Percentiles rank a stretch among this genome's conserved stretches.
phyloP scores from a whole-genome alignment of 768 basidiomycete species.

The Auricularia heimuer region DNA sequence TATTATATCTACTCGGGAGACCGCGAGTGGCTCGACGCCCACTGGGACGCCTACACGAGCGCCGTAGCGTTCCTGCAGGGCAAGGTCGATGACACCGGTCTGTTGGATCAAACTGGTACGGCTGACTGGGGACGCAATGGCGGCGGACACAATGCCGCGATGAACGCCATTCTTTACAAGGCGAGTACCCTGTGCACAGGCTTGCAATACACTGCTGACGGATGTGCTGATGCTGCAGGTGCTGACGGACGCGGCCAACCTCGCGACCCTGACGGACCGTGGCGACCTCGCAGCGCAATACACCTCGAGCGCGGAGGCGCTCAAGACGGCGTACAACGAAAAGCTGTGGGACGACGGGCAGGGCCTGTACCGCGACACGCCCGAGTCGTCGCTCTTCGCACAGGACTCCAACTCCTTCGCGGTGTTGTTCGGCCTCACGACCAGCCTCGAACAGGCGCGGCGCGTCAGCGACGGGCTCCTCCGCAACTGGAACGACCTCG shows the following conservation, averaged over 20 bases:
- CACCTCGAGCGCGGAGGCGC: conserved; percentile 35
- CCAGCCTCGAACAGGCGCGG: conserved; percentile 26
- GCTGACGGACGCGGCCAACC: conserved; percentile 35
- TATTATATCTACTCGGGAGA: conserved; percentile 50
- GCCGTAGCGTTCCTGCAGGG: conserved; percentile 44
- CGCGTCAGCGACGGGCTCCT: conserved; percentile 37
- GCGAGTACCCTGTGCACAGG: neutral
- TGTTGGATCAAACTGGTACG: conserved; percentile 47
- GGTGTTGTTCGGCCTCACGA: conserved; percentile 42
- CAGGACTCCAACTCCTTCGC: conserved; percentile 55
- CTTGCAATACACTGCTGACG: neutral
- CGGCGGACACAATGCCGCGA: conserved; percentile 47
- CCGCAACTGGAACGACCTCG: conserved; percentile 43
- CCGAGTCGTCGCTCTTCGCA: conserved; percentile 40
- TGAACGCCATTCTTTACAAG: conserved; percentile 44
- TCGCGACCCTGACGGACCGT: conserved; percentile 32
- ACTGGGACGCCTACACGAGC: conserved; percentile 44
- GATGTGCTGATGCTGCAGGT: conserved; percentile 24
- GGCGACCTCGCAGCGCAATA: conserved; percentile 28
- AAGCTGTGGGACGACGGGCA: conserved; percentile 40
- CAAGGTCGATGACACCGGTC: conserved; percentile 33
- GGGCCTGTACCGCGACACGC: conserved; percentile 47
- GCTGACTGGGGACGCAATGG: conserved; percentile 49
- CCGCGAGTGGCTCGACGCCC: conserved; percentile 34
- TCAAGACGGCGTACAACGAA: conserved; percentile 40